Evolutionary conservation across 2,329 filamentous ascomycete genomes (phyloP).

Genomic region (Cladosporium sp.): DNA sequence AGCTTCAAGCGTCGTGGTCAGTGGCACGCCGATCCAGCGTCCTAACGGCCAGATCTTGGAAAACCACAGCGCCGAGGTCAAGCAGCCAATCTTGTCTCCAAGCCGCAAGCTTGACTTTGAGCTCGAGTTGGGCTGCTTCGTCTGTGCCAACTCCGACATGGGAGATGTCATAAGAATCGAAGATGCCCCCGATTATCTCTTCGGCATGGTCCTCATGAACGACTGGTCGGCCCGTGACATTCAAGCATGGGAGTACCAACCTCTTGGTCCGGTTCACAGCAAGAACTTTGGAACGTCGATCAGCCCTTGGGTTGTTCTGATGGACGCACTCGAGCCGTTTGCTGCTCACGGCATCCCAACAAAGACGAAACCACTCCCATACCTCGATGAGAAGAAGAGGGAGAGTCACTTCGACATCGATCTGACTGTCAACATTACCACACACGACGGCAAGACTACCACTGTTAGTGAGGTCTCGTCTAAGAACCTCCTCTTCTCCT

Average conservation of each 20-base stretch:
- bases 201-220: slow-evolving; percentile 77
- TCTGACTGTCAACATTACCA: slow-evolving; percentile 58
- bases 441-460: slow-evolving; percentile 42
- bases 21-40: slow-evolving; percentile 66
- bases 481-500: slow-evolving; percentile 71
- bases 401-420: slow-evolving; percentile 64
- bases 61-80: slow-evolving; percentile 57
- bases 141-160: slow-evolving; percentile 60
- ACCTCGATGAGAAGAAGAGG: slow-evolving; percentile 57
- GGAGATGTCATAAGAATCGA: slow-evolving; percentile 59
- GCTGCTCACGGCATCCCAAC: slow-evolving; percentile 51
- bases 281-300: slow-evolving; percentile 81
- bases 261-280: slow-evolving; percentile 73
- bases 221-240: slow-evolving; percentile 84
- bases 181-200: slow-evolving; percentile 65
- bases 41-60: slow-evolving; percentile 70
- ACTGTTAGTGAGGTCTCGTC: slow-evolving; percentile 56
- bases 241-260: slow-evolving; percentile 79
- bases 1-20: slow-evolving; percentile 69
- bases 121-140: slow-evolving; percentile 72
- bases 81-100: slow-evolving; percentile 59
- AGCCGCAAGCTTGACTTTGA: slow-evolving; percentile 70
- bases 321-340: slow-evolving; percentile 70
- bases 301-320: slow-evolving; percentile 72
- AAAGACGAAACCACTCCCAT: slow-evolving; percentile 53